Percentiles rank a stretch among this genome's conserved stretches.
Conservation (phyloP, 2,329 filamentous ascomycete genomes). For the Tolypocladium paradoxum region DNA sequence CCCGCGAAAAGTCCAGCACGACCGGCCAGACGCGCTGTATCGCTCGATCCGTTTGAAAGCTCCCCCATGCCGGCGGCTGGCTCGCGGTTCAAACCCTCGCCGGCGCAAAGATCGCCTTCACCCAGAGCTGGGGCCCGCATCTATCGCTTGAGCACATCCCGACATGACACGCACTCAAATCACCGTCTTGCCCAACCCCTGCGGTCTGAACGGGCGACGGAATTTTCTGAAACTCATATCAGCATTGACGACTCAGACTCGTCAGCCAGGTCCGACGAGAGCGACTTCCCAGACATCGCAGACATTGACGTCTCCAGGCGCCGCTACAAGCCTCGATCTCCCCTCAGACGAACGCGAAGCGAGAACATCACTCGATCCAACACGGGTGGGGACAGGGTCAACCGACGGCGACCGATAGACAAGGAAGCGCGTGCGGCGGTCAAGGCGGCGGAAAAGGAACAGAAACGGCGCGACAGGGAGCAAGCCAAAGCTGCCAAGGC, state of each 20-base stretch:
- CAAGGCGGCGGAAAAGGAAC: constrained; percentile 36
- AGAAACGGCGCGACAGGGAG: constrained; percentile 45
- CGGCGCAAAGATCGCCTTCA: not conserved
- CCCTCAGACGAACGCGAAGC: constrained; percentile 20
- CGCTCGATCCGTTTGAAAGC: constrained; percentile 8
- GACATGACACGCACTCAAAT: not conserved
- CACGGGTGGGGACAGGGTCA: not conserved
- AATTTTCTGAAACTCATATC: constrained; percentile 10
- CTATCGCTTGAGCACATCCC: not conserved
- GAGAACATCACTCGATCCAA: constrained; percentile 10
- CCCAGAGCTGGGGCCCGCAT: not conserved
- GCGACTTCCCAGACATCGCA: constrained; percentile 37
- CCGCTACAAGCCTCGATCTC: constrained; percentile 7
- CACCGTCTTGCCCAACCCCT: not conserved
- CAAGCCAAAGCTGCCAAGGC: constrained; percentile 50
- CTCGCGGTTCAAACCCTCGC: not conserved
- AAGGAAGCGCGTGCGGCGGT: not conserved
- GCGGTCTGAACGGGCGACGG: not conserved
- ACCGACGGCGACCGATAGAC: not conserved
- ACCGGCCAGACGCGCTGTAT: constrained; percentile 4
- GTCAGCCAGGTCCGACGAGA: constrained; percentile 27
- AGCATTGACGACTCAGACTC: constrained; percentile 24
- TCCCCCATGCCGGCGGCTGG: constrained; percentile 1
- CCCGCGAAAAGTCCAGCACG: not conserved
- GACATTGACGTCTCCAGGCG: constrained; percentile 24